phyloP scores from a whole-genome alignment of 2,329 filamentous ascomycete species.

The Didymellaceae sp. region DNA sequence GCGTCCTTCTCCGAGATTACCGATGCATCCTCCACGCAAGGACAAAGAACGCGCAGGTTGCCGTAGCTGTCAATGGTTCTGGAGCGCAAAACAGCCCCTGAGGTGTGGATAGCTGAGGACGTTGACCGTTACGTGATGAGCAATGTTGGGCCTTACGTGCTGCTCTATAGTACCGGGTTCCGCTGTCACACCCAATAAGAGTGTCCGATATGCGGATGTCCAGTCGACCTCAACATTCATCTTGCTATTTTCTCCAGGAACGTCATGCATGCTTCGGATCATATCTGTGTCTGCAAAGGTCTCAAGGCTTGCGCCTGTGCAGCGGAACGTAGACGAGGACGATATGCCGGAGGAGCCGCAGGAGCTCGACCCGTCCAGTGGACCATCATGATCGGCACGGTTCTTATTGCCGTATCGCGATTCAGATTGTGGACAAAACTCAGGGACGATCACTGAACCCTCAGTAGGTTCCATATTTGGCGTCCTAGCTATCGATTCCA shows the following conservation, averaged over 20 bases:
- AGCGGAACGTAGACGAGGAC: not conserved
- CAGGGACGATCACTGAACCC: not conserved
- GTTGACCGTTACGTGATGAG: slow-evolving; percentile 1
- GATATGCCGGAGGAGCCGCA: slow-evolving; percentile 4
- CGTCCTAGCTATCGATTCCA: slow-evolving; percentile 22
- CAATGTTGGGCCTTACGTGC: slow-evolving; percentile 11
- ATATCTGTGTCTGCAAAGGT: not conserved
- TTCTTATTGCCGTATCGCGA: slow-evolving; percentile 1
- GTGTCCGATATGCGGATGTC: not conserved
- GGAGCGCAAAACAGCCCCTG: slow-evolving; percentile 4
- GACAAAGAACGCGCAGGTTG: not conserved
- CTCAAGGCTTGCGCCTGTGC: not conserved
- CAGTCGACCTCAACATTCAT: not conserved
- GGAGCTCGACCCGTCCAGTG: not conserved
- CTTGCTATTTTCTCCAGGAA: not conserved
- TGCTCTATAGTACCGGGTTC: slow-evolving; percentile 1
- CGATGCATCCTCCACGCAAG: not conserved
- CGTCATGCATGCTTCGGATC: not conserved
- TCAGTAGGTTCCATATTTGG: slow-evolving; percentile 15
- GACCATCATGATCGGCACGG: not conserved
- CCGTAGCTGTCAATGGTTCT: not conserved
- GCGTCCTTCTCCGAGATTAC: too few species aligned
- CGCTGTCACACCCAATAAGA: not conserved
- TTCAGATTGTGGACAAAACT: not conserved
- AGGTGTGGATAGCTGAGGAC: slow-evolving; percentile 4